Evolutionary conservation across 2,329 filamentous ascomycete species (phyloP).

Genomic region (Arthrinium phaeospermum): DNA sequence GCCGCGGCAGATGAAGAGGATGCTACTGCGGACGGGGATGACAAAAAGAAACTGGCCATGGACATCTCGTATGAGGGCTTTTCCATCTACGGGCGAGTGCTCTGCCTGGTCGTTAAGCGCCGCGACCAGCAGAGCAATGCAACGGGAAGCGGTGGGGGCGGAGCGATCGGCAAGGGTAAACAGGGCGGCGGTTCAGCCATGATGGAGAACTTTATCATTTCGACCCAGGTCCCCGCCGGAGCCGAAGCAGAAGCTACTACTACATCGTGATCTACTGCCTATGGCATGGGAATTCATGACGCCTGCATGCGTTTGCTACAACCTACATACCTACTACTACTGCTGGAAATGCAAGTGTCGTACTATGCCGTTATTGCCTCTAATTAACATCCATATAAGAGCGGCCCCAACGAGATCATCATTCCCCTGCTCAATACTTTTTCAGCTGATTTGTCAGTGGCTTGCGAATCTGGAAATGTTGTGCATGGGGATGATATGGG

Average conservation of each 20-base stretch:
- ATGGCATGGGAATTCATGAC: not conserved
- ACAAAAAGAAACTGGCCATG: slow-evolving; percentile 91
- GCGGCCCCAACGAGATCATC: not conserved
- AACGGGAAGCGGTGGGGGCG: slow-evolving; percentile 36
- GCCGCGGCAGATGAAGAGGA: slow-evolving; percentile 32
- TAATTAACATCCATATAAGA: not conserved
- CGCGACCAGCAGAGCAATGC: slow-evolving; percentile 55
- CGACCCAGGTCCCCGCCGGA: slow-evolving; percentile 69
- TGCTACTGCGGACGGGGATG: slow-evolving; percentile 51
- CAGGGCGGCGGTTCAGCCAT: slow-evolving; percentile 62
- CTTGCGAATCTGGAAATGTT: not conserved
- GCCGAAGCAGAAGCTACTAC: slow-evolving; percentile 7
- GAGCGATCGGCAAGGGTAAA: slow-evolving; percentile 35
- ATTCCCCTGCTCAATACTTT: not conserved
- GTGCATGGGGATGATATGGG: not conserved
- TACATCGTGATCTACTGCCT: slow-evolving; percentile 17
- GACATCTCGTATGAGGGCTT: slow-evolving; percentile 93
- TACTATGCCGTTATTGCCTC: not conserved
- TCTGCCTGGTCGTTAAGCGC: slow-evolving; percentile 87
- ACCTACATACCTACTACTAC: not conserved
- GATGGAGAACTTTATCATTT: slow-evolving; percentile 86
- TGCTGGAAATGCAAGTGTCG: not conserved
- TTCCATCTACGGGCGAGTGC: slow-evolving; percentile 89
- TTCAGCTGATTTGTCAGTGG: slow-evolving; percentile 13
- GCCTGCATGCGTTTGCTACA: not conserved